Base-by-base conservation (phyloP, 257 asterid genomes). In the Solanum ossicruentum region DNA sequence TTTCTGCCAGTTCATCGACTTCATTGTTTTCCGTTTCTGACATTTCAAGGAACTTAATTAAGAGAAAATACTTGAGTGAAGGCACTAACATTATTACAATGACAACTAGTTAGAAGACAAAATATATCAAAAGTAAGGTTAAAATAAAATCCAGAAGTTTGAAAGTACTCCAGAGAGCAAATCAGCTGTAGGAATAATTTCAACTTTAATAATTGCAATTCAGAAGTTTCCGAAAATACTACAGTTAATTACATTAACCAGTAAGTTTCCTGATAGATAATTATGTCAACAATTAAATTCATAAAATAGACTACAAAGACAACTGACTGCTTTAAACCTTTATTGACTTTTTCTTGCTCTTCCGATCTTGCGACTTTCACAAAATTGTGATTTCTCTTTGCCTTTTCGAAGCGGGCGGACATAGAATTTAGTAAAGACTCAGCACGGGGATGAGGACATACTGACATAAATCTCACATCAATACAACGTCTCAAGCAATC, bases 401-500 rank as follows among this genome's bases (percentile, higher is more conserved):
- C 87, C 89, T 83, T 93, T 87, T 96, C 98, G 81, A 96, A 93
- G 84, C 93, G 95, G 63, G 84, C 88, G n/a, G 91, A 73, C 72
- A 84, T 88, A 72, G 90, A 88, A 87, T 88, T 95, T 84, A 93
- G 88, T 66, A 96, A 87, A 84, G 97, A 83, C 84, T 92, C 92
- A 58, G 94, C 97, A 86, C 94, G 97, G 28, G 87, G 81, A 84
- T 91, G 94, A 2, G 99, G 97, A 86, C 90, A 96, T 39, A 90
- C 88, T 32, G 98, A 91, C 88, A 96, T 86, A 88, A 95, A 96
- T 89, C 97, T 93, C 91, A 93, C 91, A 84, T 97, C 93, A 86
- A 95, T 95, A 51, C 95, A 88, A 49, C 88, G 84, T 72, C 99
- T 91, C 90, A 96, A 87, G 87, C 91, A 87, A 85, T 93, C 92